Conservation (phyloP, 305 asterid species). For the Salvia sclarea region DNA sequence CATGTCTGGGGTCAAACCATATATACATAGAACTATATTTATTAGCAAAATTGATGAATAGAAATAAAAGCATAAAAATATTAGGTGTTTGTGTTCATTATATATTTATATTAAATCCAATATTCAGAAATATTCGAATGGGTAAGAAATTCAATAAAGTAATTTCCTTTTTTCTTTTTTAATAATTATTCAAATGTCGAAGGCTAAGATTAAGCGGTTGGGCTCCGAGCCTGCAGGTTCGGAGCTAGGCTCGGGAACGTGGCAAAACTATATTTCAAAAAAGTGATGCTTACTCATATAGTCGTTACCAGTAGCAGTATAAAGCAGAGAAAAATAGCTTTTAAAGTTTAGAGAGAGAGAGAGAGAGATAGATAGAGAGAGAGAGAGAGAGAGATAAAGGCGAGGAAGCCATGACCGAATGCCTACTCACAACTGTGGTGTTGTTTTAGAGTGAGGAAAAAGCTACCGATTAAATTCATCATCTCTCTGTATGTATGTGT, state of each 20-base stretch:
- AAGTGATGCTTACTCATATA: slow-evolving; percentile 34
- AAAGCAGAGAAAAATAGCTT: slow-evolving; percentile 42
- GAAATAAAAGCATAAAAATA: not conserved
- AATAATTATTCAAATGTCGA: not conserved
- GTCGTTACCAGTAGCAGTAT: slow-evolving; percentile 40
- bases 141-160: not conserved
- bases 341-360: slow-evolving; percentile 33
- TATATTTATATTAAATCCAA: not conserved
- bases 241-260: slow-evolving; percentile 57
- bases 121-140: not conserved
- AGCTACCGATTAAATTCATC: slow-evolving; percentile 29
- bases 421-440: slow-evolving; percentile 35
- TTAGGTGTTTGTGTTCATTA: not conserved
- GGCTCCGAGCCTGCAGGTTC: slow-evolving; percentile 48
- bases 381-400: slow-evolving; percentile 20
- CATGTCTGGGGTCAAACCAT: slow-evolving; percentile 1
- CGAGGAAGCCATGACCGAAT: slow-evolving; percentile 28
- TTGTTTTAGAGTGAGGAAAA: slow-evolving; percentile 35
- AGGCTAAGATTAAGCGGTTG: slow-evolving; percentile 23
- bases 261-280: slow-evolving; percentile 49
- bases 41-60: not conserved
- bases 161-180: not conserved
- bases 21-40: not conserved
- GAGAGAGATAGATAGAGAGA: slow-evolving; percentile 15
- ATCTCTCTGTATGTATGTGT: slow-evolving; percentile 21